Percentiles rank a stretch among this genome's conserved stretches.
Evolutionary conservation across 2,329 filamentous ascomycete species (phyloP).

Genomic region (Apiospora malaysiana): DNA sequence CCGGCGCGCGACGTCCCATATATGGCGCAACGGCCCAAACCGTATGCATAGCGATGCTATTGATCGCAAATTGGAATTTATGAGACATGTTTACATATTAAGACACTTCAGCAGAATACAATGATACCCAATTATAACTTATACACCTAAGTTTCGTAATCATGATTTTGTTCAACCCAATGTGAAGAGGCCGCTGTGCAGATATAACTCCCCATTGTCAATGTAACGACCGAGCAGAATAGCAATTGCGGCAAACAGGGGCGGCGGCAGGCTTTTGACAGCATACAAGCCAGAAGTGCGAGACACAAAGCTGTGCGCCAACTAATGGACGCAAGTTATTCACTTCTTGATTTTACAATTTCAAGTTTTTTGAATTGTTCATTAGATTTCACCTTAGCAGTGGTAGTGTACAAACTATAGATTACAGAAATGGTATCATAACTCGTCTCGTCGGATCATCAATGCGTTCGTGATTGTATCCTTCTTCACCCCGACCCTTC

Average conservation of each 20-base stretch:
- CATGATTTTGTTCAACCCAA: neutral
- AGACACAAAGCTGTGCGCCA: too few relatives aligned
- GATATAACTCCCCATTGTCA: too few relatives aligned
- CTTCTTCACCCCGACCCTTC: neutral
- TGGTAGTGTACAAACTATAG: neutral
- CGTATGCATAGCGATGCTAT: neutral
- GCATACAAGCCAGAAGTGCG: too few relatives aligned
- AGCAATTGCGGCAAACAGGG: too few relatives aligned
- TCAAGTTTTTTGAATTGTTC: neutral
- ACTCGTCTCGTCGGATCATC: neutral
- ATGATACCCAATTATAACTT: neutral
- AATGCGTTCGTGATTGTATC: neutral
- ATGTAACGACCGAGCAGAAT: too few relatives aligned
- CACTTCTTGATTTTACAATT: too few relatives aligned
- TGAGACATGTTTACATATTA: neutral
- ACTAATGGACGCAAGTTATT: too few relatives aligned
- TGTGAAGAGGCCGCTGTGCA: too few relatives aligned
- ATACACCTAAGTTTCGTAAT: neutral
- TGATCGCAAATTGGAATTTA: neutral
- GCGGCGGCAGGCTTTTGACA: too few relatives aligned
- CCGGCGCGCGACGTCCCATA: neutral
- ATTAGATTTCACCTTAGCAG: neutral
- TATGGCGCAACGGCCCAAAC: neutral
- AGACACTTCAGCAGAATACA: neutral
- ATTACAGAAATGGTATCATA: slow-evolving; percentile 2